Base-by-base conservation (phyloP, 192 early-diverging fungal species). In the Entomortierella chlamydospora region DNA sequence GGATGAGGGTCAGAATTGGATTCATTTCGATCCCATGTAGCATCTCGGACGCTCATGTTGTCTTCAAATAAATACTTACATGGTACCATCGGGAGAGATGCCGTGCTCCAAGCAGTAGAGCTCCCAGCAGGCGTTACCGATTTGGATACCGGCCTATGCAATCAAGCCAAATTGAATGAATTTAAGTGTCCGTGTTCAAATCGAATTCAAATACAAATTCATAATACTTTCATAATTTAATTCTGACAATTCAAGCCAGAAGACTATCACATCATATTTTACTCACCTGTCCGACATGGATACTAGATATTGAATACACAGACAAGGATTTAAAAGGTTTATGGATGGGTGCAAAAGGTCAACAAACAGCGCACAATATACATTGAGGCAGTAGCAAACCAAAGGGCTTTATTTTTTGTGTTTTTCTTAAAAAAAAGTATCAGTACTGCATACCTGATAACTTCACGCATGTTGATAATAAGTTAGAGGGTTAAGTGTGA, bases 121-220 rank as follows among this genome's bases (percentile, higher is more conserved):
- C 89, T 99, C 98, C 98, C 98, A 99, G 87, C 98, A 99, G 91
- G 97, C 95, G 92, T 98, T 98, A 95, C 98, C 98, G 83, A 99
- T 99, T 88, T 99, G 98, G 83, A 99, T 97, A 98, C 98, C 98
- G 84, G 98, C 98, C 88, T 96, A 68, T 20, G 41, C 5, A n/a
- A 15, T 17, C 22, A 30, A 43, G 13, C 26, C 39, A 47, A 47
- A 20, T 20, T 20, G 30, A 30, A 53, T 56, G 10, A 8, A 42
- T 25, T 23, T 67, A 26, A 56, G 10, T 37, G 34, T 10, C 10
- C 10, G 34, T 37, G 22, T 50, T 50, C 31, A 18, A 39, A n/a
- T 55, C 29, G 22, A 39, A 26, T 42, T 30, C 37, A 20, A 42
- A 29, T n/a, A 7, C n/a, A 30, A n/a, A 26, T n/a, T 28, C 5